Conservation (phyloP, 345 rosid genomes). For the Sapria himalayana region DNA sequence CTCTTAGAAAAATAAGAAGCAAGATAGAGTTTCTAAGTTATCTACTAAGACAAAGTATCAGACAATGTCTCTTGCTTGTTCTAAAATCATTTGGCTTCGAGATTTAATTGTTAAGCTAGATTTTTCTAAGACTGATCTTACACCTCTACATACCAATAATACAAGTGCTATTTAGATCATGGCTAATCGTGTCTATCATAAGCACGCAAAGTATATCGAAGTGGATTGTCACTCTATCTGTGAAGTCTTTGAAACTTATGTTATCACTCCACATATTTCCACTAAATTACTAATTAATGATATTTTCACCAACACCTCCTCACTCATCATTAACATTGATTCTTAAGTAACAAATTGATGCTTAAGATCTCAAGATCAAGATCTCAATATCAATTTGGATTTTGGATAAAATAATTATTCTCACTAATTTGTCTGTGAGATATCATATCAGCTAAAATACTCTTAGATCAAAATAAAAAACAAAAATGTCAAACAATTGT, state of each 20-base stretch:
- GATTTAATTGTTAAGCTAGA: neutral
- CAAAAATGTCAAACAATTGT: too few relatives aligned
- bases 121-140: neutral
- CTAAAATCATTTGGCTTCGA: neutral
- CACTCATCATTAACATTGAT: neutral
- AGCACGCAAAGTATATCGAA: too few relatives aligned
- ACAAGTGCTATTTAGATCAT: neutral
- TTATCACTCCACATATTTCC: neutral
- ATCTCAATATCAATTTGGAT: too few relatives aligned
- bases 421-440: too few relatives aligned
- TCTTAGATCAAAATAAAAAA: too few relatives aligned
- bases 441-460: too few relatives aligned
- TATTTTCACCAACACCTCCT: neutral
- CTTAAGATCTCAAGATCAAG: too few relatives aligned
- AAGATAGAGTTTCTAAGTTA: neutral
- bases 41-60: neutral
- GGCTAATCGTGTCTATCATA: too few relatives aligned
- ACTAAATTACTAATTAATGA: neutral
- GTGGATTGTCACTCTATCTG: too few relatives aligned
- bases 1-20: neutral
- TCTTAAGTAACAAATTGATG: neutral
- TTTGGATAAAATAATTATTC: too few relatives aligned
- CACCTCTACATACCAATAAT: neutral
- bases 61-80: neutral
- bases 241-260: too few relatives aligned